Evolutionary conservation across 352 stramenopile genomes (phyloP), one percentile per base, ranked within the genome.

Genomic region (Vaucheria bursata): DNA sequence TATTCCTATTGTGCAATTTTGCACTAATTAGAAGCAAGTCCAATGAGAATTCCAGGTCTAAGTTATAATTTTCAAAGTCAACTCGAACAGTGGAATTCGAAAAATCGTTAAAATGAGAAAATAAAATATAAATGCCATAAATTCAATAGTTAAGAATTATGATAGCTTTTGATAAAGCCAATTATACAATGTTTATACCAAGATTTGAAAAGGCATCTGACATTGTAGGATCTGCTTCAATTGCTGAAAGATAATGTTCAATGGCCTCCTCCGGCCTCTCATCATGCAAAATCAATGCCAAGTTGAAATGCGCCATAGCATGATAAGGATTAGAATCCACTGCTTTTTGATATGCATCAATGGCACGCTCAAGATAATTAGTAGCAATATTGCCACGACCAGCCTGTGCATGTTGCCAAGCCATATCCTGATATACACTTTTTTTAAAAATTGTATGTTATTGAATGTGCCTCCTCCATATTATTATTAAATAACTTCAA

Each of bases 211-310:
- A 82, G 0, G 77, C 77, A 52, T 82, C 77, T 5, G 69, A 71
- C 77, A 82, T 82, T 1, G 77, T 7, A 32, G 77, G 77, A 39
- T 82, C 77, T 39, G 75, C 68, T 71, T 82, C 77, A 3, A 82
- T 64, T 6, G 77, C 77, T 18, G 36, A 71, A 40, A 74, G 77
- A 3, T 82, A 82, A 59, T 82, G 77, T 34, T 75, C 77, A 5
- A 82, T 35, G 18, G 77, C 77, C 45, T 38, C 38, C n/a, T 82
- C 71, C 6, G 74, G n/a, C 18, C 73, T 68, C 29, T 75, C 66
- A 8, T 82, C 70, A 68, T 82, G 77, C 59, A 82, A 38, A 1
- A 82, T 52, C 37, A 82, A 71, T 0, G 40, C 77, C 1, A 82
- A 52, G 8, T 82, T 82, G 37, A 70, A 82, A 71, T 79, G 70